Percentiles rank a stretch among this genome's conserved stretches.
Evolutionary conservation across 306 rosid genomes (phyloP).

Genomic region (Vigna trinervia): DNA sequence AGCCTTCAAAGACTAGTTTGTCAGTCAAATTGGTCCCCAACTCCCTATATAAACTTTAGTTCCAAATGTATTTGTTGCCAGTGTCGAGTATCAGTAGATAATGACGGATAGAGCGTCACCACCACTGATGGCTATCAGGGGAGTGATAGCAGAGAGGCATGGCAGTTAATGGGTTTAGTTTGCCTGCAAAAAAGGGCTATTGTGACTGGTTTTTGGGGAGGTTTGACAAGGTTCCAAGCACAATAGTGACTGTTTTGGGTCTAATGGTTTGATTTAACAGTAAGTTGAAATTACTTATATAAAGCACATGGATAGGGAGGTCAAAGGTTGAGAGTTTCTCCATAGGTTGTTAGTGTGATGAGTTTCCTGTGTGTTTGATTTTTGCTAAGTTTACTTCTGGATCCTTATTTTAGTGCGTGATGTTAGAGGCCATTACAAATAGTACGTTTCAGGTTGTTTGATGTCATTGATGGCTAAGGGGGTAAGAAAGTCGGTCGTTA

Average conservation of each 20-base stretch:
- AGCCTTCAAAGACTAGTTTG: not conserved
- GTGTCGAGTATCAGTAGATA: not conserved
- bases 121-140: not conserved
- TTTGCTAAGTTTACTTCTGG: not conserved
- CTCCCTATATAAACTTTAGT: not conserved
- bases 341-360: not conserved
- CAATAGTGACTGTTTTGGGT: not conserved
- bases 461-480: not conserved
- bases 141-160: not conserved
- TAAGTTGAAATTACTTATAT: not conserved
- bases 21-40: not conserved
- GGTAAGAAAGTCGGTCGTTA: not conserved
- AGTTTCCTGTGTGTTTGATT: not conserved
- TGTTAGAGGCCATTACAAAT: not conserved
- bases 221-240: not conserved
- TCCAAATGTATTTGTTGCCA: not conserved
- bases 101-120: not conserved
- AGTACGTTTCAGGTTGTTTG: constrained; percentile 7
- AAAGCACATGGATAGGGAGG: not conserved
- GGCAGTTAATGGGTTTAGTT: not conserved
- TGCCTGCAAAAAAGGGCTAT: not conserved
- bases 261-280: not conserved
- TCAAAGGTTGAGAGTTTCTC: not conserved
- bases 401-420: not conserved
- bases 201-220: not conserved